Evolutionary conservation across 495 filamentous ascomycete genomes (phyloP).

Genomic region (Staphylotrichum longicolle): DNA sequence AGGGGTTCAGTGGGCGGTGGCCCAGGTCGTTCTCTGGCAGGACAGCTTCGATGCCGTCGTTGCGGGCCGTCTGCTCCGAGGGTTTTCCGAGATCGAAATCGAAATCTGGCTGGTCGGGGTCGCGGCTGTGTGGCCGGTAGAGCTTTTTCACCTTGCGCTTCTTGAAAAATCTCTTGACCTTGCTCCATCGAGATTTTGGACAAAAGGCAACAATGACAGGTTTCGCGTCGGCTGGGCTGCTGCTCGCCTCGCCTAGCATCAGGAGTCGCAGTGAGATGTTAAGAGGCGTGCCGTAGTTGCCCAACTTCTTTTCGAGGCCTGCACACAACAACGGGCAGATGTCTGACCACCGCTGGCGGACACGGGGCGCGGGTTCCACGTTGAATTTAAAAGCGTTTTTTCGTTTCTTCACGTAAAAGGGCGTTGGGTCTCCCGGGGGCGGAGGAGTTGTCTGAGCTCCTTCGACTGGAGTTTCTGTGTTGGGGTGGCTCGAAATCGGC

Average conservation of each 20-base stretch:
- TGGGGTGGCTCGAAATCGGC: too few species aligned
- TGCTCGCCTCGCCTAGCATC: neutral
- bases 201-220: neutral
- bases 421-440: too few species aligned
- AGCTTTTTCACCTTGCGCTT: neutral
- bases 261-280: neutral
- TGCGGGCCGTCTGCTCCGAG: neutral
- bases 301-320: too few species aligned
- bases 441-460: too few species aligned
- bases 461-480: too few species aligned
- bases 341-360: too few species aligned
- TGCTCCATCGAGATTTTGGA: neutral
- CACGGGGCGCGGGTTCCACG: too few species aligned
- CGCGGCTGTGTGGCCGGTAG: neutral
- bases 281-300: too few species aligned
- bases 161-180: neutral
- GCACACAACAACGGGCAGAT: too few species aligned
- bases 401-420: too few species aligned
- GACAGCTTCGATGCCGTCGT: neutral
- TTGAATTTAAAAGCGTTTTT: too few species aligned
- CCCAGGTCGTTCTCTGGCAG: neutral
- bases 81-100: neutral
- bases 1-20: neutral
- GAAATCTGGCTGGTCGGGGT: neutral
- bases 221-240: neutral